Evolutionary conservation across 2,329 filamentous ascomycete species (phyloP).

Genomic region (Chalaropsis ovoidea): DNA sequence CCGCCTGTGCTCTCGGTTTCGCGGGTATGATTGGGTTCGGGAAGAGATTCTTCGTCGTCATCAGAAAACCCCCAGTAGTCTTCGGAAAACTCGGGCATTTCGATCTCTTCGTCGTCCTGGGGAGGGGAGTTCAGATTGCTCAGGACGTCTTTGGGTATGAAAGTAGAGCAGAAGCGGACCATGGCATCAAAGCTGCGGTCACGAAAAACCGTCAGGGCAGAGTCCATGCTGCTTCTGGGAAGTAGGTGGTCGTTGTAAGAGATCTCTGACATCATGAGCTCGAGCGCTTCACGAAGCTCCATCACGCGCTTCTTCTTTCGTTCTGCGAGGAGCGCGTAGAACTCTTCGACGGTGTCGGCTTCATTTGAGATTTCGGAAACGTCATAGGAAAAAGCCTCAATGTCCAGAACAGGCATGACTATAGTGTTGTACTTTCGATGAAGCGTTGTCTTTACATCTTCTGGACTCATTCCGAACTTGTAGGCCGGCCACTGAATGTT

Average conservation of each 20-base stretch:
- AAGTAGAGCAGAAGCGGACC: slow-evolving; percentile 2
- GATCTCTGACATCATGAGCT: not conserved
- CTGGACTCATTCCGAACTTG: not conserved
- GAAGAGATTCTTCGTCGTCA: not conserved
- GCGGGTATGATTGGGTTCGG: not conserved
- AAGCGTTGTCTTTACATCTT: not conserved
- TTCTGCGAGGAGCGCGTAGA: not conserved
- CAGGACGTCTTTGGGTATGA: slow-evolving; percentile 6
- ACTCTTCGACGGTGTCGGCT: not conserved
- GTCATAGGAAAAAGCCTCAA: slow-evolving; percentile 12
- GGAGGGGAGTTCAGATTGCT: not conserved
- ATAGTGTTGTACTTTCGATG: slow-evolving; percentile 11
- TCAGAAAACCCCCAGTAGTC: not conserved
- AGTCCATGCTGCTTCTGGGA: not conserved
- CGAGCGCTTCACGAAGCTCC: slow-evolving; percentile 4
- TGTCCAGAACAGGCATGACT: not conserved
- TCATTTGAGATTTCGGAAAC: not conserved
- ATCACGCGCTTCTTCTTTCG: slow-evolving; percentile 6
- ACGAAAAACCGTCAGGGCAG: slow-evolving; percentile 6
- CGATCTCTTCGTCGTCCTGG: not conserved
- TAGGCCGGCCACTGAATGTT: not conserved
- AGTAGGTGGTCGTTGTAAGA: not conserved
- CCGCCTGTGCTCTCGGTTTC: not conserved
- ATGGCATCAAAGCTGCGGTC: slow-evolving; percentile 13
- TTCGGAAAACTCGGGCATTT: slow-evolving; percentile 5